These are phyloP conservation scores for Glarea lozoyensis DNA, from an alignment of 495 filamentous ascomycete species.

Conservation along the genomic window DNA sequence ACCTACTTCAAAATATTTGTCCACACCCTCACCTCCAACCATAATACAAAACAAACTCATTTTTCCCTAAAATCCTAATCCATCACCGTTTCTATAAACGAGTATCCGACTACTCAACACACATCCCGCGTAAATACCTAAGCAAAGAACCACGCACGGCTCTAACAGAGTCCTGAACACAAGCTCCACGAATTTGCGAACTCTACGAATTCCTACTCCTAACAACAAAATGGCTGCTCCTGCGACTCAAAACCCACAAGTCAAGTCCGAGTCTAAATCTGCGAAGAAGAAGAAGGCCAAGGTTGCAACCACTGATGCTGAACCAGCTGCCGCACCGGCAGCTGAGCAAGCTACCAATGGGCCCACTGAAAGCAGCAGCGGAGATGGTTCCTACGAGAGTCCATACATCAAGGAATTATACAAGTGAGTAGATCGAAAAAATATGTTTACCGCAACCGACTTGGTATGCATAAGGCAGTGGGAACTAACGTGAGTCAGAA, in stretches of 20 bases:
- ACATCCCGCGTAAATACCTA: not conserved
- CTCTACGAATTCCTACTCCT: too few species aligned
- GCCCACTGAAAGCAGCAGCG: slow-evolving; percentile 39
- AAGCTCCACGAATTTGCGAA: too few species aligned
- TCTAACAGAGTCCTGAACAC: too few species aligned
- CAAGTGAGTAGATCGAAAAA: slow-evolving; percentile 55
- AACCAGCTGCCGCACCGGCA: slow-evolving; percentile 32
- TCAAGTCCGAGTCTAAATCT: slow-evolving; percentile 47
- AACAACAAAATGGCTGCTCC: slow-evolving; percentile 46
- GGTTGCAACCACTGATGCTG: slow-evolving; percentile 38
- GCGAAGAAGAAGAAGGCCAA: slow-evolving; percentile 69
- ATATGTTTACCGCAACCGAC: not conserved
- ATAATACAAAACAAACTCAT: not conserved
- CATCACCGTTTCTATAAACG: not conserved
- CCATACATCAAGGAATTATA: slow-evolving; percentile 75
- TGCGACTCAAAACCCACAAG: slow-evolving; percentile 40
- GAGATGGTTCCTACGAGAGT: slow-evolving; percentile 54
- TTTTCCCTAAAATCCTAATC: not conserved
- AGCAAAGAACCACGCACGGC: too few species aligned
- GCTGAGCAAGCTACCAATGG: slow-evolving; percentile 28
- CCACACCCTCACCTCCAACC: slow-evolving; percentile 1
- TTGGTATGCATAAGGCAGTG: too few species aligned
- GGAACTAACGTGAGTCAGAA: slow-evolving; percentile 38
- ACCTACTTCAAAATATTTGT: slow-evolving; percentile 1
- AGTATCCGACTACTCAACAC: not conserved